A percentile compares a stretch with the other conserved stretches of the same genome.
These are phyloP conservation scores for Orbilia javanica DNA, from an alignment of 2,329 filamentous ascomycete species.

Conservation along the genomic window DNA sequence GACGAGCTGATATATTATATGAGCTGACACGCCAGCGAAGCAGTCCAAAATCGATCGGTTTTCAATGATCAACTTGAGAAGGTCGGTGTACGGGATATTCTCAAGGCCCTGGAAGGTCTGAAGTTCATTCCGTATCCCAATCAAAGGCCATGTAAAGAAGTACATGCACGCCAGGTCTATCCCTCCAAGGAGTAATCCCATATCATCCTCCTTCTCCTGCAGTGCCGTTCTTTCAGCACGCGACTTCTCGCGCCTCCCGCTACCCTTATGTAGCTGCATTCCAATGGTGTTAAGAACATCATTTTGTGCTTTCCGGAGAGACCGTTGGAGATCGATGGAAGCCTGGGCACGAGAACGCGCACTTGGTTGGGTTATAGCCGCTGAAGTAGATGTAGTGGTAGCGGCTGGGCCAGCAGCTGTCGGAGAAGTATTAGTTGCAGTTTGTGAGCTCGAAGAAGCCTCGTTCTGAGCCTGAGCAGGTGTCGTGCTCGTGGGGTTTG, in stretches of 20 bases:
- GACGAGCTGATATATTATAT: conserved; percentile 61
- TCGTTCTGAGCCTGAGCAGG: conserved; percentile 12
- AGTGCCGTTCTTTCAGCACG: conserved; percentile 43
- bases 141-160: conserved; percentile 61
- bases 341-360: conserved; percentile 49
- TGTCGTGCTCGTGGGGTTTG: not conserved
- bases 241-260: conserved; percentile 39
- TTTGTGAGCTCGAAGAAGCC: conserved; percentile 9
- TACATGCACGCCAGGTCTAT: conserved; percentile 61
- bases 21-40: conserved; percentile 62
- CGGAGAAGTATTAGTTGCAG: not conserved
- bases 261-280: conserved; percentile 57
- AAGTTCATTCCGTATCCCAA: conserved; percentile 61
- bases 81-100: conserved; percentile 37
- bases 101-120: conserved; percentile 58
- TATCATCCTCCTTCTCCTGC: conserved; percentile 61
- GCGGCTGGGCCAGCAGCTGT: not conserved
- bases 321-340: conserved; percentile 61
- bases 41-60: conserved; percentile 57
- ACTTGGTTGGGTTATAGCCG: not conserved
- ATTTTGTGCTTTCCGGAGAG: conserved; percentile 62
- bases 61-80: conserved; percentile 22
- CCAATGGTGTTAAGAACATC: conserved; percentile 62
- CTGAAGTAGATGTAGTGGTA: conserved; percentile 1
- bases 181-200: conserved; percentile 60